These are phyloP conservation scores for Mycena polygramma DNA, from an alignment of 768 basidiomycete species.

Conservation along the genomic window DNA sequence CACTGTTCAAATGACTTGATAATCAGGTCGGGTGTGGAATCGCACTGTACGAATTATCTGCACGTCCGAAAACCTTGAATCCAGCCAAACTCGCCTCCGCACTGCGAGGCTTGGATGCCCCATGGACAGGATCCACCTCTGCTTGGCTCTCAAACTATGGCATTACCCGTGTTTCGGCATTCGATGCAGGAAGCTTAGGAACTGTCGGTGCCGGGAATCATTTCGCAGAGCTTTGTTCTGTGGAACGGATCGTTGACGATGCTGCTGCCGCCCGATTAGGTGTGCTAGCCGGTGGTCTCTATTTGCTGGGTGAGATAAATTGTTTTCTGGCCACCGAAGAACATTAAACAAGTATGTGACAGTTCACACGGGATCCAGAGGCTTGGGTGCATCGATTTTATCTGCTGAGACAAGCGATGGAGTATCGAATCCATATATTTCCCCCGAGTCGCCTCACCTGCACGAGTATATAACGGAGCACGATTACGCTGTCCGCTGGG, in stretches of 20 bases:
- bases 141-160: constrained; percentile 52
- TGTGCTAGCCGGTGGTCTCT: constrained; percentile 44
- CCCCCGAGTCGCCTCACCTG: constrained; percentile 45
- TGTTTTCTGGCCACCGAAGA: background rate
- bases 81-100: constrained; percentile 48
- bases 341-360: background rate
- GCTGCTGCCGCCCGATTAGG: constrained; percentile 40
- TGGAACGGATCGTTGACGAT: constrained; percentile 49
- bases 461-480: constrained; percentile 49
- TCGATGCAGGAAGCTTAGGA: constrained; percentile 48
- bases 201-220: constrained; percentile 56
- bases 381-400: constrained; percentile 51
- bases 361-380: constrained; percentile 57
- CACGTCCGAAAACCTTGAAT: constrained; percentile 42
- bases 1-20: background rate
- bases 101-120: constrained; percentile 51
- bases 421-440: constrained; percentile 54
- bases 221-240: constrained; percentile 53
- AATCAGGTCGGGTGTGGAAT: constrained; percentile 52
- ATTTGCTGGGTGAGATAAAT: constrained; percentile 45
- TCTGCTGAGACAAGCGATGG: constrained; percentile 44
- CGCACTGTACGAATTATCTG: constrained; percentile 48
- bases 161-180: constrained; percentile 45
- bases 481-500: constrained; percentile 55
- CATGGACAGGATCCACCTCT: constrained; percentile 50